Evolutionary conservation across 2,329 filamentous ascomycete genomes (phyloP).

Genomic region (Cladosporium phlei): DNA sequence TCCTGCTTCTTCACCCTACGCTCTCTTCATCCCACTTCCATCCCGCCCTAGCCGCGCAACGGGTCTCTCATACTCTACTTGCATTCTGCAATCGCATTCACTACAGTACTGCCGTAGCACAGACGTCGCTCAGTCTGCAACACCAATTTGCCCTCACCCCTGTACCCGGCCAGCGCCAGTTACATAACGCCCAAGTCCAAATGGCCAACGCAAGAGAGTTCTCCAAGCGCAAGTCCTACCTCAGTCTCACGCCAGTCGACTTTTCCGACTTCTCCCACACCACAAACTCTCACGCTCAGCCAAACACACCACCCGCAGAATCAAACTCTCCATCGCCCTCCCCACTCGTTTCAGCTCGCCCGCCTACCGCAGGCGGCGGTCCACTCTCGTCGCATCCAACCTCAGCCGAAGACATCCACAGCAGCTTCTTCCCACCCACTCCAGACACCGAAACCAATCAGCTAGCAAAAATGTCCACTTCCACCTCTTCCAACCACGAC

Average conservation of each 20-base stretch:
- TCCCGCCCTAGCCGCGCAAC: too few species aligned
- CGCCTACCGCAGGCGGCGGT: constrained; percentile 30
- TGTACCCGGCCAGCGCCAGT: constrained; percentile 6
- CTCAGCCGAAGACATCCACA: constrained; percentile 23
- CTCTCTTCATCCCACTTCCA: too few species aligned
- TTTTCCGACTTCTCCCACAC: constrained; percentile 23
- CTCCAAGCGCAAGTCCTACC: constrained; percentile 18
- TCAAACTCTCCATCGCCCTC: too few species aligned
- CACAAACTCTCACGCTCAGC: constrained; percentile 26
- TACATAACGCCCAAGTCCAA: too few species aligned
- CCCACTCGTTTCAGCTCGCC: constrained; percentile 15
- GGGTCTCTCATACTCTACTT: too few species aligned
- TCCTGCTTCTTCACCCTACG: too few species aligned
- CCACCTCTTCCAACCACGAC: constrained; percentile 17
- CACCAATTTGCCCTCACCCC: constrained; percentile 11
- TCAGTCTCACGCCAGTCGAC: constrained; percentile 21
- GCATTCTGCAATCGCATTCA: too few species aligned
- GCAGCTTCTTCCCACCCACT: constrained; percentile 20
- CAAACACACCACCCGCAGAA: constrained; percentile 20
- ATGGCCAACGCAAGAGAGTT: constrained; percentile 8
- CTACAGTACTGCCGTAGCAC: not conserved
- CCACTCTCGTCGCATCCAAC: constrained; percentile 33
- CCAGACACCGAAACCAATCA: constrained; percentile 21
- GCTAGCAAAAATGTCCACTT: constrained; percentile 13
- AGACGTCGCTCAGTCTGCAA: constrained; percentile 3